Evolutionary conservation across 2,329 filamentous ascomycete species (phyloP).

Genomic region (Phialophora tarda): DNA sequence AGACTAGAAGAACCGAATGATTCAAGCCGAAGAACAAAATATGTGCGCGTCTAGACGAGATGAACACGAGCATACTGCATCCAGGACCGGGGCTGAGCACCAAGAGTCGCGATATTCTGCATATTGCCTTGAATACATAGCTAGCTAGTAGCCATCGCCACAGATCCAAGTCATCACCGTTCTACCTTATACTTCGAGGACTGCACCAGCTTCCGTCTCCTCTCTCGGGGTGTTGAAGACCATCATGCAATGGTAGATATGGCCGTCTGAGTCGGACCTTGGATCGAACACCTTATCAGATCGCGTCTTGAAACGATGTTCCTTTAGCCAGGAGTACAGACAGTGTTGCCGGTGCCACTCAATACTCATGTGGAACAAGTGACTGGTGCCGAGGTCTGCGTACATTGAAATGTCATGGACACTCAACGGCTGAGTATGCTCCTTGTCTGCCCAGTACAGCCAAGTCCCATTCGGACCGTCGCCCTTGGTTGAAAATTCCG

Average conservation of each 20-base stretch:
- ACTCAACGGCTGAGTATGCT: constrained; percentile 8
- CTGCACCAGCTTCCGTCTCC: constrained; percentile 6
- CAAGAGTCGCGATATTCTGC: not conserved
- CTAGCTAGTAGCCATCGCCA: not conserved
- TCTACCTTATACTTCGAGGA: not conserved
- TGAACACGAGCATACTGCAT: not conserved
- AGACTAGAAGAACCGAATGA: too few relatives aligned
- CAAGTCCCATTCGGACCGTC: constrained; percentile 8
- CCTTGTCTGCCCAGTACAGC: constrained; percentile 14
- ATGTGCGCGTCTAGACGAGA: too few relatives aligned
- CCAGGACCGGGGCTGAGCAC: too few relatives aligned
- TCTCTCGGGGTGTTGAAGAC: constrained; percentile 7
- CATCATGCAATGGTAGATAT: constrained; percentile 11
- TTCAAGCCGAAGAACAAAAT: too few relatives aligned
- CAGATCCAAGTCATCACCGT: not conserved
- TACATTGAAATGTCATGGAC: constrained; percentile 13
- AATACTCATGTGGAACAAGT: constrained; percentile 15
- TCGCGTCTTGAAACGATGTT: constrained; percentile 12
- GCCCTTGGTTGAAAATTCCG: constrained; percentile 9
- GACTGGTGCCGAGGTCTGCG: constrained; percentile 10
- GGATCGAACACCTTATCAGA: constrained; percentile 13
- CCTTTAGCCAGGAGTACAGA: constrained; percentile 12
- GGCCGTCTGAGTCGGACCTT: constrained; percentile 7
- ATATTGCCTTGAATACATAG: not conserved
- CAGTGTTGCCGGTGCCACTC: constrained; percentile 13